These are phyloP conservation scores for Inga laurina DNA, from an alignment of 306 rosid species.

Conservation along the genomic window DNA sequence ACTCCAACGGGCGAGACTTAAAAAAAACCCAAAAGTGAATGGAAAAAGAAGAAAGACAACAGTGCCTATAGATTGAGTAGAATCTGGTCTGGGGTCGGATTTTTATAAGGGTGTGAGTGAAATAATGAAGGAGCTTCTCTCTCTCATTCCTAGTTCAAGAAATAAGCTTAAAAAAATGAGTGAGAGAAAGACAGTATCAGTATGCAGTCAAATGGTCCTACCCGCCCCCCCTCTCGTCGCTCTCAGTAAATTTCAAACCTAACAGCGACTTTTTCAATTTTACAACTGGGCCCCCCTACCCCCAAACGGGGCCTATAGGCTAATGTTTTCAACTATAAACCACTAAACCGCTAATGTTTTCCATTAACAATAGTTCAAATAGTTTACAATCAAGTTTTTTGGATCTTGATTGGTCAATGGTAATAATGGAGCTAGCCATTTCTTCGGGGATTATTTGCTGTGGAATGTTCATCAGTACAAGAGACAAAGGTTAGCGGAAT, in stretches of 20 bases:
- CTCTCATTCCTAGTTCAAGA: constrained; percentile 43
- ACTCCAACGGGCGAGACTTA: constrained; percentile 24
- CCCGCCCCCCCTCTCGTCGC: constrained; percentile 46
- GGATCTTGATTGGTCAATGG: not conserved
- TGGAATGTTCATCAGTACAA: not conserved
- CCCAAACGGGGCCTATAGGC: constrained; percentile 50
- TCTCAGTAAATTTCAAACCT: constrained; percentile 61
- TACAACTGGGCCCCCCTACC: constrained; percentile 47
- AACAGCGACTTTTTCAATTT: constrained; percentile 55
- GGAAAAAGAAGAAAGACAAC: constrained; percentile 16
- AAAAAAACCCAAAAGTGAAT: constrained; percentile 13
- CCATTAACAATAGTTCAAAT: not conserved
- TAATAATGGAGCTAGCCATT: not conserved
- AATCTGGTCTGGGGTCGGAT: constrained; percentile 20
- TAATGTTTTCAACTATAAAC: constrained; percentile 41
- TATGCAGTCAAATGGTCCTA: constrained; percentile 47
- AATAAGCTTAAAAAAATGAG: constrained; percentile 10
- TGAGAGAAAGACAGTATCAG: not conserved
- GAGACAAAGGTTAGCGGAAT: not conserved
- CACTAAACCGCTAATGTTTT: not conserved
- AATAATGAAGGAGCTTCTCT: constrained; percentile 27
- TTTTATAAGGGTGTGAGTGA: constrained; percentile 29
- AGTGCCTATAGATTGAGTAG: constrained; percentile 3
- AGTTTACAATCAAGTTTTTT: not conserved
- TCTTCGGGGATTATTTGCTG: not conserved